Evolutionary conservation across 1,139 yeast species (phyloP).

Genomic region (Candida mesenterica): DNA sequence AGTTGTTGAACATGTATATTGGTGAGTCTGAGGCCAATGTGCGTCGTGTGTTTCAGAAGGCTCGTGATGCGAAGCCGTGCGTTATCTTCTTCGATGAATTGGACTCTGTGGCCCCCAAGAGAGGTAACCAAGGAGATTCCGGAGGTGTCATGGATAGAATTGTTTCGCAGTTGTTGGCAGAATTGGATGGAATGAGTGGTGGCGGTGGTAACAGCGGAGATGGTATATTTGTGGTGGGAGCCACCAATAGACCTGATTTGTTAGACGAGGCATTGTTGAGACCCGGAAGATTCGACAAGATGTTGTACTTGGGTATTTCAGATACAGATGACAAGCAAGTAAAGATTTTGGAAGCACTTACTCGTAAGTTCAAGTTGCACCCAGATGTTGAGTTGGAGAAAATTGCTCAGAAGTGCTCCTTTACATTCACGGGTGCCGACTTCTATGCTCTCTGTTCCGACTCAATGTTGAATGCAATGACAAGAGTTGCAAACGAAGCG

Average conservation of each 20-base stretch:
- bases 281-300: slow-evolving; percentile 95
- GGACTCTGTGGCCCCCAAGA: slow-evolving; percentile 96
- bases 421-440: slow-evolving; percentile 95
- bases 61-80: slow-evolving; percentile 96
- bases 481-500: slow-evolving; percentile 74
- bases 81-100: slow-evolving; percentile 95
- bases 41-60: slow-evolving; percentile 86
- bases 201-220: slow-evolving; percentile 63
- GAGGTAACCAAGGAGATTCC: slow-evolving; percentile 97
- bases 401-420: slow-evolving; percentile 76
- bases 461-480: slow-evolving; percentile 94
- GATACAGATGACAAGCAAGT: slow-evolving; percentile 88
- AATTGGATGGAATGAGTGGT: slow-evolving; percentile 92
- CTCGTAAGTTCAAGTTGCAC: slow-evolving; percentile 73
- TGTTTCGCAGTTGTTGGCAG: slow-evolving; percentile 91
- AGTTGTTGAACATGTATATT: slow-evolving; percentile 90
- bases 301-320: slow-evolving; percentile 89
- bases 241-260: slow-evolving; percentile 93
- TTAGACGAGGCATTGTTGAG: slow-evolving; percentile 90
- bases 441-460: slow-evolving; percentile 94
- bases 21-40: slow-evolving; percentile 99
- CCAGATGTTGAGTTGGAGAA: slow-evolving; percentile 56
- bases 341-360: slow-evolving; percentile 82
- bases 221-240: slow-evolving; percentile 96
- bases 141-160: slow-evolving; percentile 99